These are phyloP conservation scores for Micractinium conductrix DNA, from an alignment of 139 green algal genomes.

Conservation along the genomic window DNA sequence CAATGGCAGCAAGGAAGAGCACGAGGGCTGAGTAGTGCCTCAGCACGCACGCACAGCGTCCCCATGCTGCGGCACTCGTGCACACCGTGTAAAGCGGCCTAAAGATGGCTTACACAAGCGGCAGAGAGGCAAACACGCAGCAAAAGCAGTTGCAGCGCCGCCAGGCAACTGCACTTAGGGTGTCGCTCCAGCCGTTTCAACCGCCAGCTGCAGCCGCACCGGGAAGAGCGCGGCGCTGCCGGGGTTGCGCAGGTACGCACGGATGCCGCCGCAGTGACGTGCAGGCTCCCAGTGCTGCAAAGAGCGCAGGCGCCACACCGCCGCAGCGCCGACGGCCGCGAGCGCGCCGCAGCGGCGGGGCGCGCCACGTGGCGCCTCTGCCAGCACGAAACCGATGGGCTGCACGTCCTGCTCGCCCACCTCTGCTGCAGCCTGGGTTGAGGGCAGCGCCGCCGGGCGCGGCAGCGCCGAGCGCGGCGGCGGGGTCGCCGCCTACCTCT, in stretches of 20 bases:
- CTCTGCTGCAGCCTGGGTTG: neutral
- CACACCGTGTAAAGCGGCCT: too few relatives aligned
- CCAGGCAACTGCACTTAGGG: too few relatives aligned
- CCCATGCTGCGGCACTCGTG: too few relatives aligned
- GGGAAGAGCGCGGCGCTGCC: constrained; percentile 16
- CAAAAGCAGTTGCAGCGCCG: too few relatives aligned
- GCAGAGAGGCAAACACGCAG: too few relatives aligned
- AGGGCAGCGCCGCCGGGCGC: neutral
- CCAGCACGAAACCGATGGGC: constrained; percentile 36
- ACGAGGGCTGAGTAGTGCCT: too few relatives aligned
- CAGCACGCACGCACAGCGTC: too few relatives aligned
- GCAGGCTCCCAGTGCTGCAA: constrained; percentile 30
- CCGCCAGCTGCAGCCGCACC: constrained; percentile 16
- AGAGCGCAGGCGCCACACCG: constrained; percentile 7
- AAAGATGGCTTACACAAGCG: too few relatives aligned
- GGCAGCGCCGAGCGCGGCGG: neutral
- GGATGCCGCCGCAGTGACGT: neutral
- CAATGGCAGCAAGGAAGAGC: too few relatives aligned
- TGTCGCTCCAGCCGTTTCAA: too few relatives aligned
- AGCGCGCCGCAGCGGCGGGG: constrained; percentile 20
- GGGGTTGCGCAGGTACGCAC: constrained; percentile 23
- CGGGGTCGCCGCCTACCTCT: neutral
- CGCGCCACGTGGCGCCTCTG: constrained; percentile 33
- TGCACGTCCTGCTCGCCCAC: constrained; percentile 11
- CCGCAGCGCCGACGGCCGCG: neutral